phyloP scores from a whole-genome alignment of 2,329 filamentous ascomycete species.

The Rutstroemia sp. region DNA sequence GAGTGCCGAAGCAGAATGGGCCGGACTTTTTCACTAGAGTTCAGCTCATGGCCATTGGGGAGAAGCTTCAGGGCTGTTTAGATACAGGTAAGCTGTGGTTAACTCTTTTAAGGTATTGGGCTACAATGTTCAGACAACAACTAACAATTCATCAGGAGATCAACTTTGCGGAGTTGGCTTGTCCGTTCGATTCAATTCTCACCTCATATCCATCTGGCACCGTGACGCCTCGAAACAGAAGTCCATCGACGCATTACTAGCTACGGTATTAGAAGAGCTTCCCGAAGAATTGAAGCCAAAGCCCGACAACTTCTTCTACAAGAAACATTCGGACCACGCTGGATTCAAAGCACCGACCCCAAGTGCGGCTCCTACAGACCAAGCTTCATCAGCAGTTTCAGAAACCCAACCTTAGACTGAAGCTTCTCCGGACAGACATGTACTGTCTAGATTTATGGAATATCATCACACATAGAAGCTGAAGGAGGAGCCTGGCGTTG shows the following conservation, averaged over 20 bases:
- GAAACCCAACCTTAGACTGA: background rate
- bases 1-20: constrained; percentile 68
- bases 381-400: constrained; percentile 1
- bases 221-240: constrained; percentile 74
- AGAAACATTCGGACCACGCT: constrained; percentile 81
- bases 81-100: constrained; percentile 49
- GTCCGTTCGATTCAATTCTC: constrained; percentile 80
- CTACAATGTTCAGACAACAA: no score
- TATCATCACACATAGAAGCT: no score
- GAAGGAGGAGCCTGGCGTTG: background rate
- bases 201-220: constrained; percentile 90
- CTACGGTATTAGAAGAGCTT: constrained; percentile 66
- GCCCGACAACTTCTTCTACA: constrained; percentile 71
- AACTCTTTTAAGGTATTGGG: no score
- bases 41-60: constrained; percentile 74
- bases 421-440: constrained; percentile 13
- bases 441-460: no score
- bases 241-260: constrained; percentile 68
- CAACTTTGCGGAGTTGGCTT: constrained; percentile 87
- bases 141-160: constrained; percentile 46
- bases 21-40: constrained; percentile 76
- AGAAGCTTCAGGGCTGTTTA: constrained; percentile 67
- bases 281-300: constrained; percentile 67
- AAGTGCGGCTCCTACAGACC: constrained; percentile 12
- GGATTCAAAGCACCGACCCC: constrained; percentile 60